Evolutionary conservation across 2,329 filamentous ascomycete species (phyloP).

Genomic region (Tolypocladium inflatum): DNA sequence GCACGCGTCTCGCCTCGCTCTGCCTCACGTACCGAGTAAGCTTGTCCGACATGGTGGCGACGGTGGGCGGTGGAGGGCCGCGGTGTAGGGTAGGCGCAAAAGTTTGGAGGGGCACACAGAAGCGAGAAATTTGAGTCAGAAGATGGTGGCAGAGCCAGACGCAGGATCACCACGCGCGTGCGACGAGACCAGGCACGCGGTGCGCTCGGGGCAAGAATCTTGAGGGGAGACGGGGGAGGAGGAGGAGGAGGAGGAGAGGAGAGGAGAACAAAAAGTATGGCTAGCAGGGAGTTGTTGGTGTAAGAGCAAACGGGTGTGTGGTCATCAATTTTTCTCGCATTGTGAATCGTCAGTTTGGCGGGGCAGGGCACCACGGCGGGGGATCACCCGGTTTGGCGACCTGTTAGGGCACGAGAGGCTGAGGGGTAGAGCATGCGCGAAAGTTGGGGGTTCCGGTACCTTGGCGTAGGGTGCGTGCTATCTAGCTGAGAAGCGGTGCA

Average conservation of each 20-base stretch:
- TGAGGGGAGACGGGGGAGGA: constrained; percentile 2
- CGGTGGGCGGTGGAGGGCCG: constrained; percentile 5
- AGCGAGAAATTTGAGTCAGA: not conserved
- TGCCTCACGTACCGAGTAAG: constrained; percentile 70
- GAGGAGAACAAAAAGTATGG: constrained; percentile 1
- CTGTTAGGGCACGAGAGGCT: not conserved
- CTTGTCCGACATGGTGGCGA: constrained; percentile 73
- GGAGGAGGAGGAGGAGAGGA: not conserved
- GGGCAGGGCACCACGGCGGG: constrained; percentile 13
- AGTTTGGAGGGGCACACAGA: not conserved
- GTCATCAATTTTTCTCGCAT: constrained; percentile 30
- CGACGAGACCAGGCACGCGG: constrained; percentile 8
- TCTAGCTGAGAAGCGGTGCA: not conserved
- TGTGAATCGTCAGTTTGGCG: constrained; percentile 28
- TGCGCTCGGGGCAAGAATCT: not conserved
- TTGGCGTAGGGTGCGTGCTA: not conserved
- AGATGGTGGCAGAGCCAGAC: not conserved
- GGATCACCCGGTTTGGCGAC: not conserved
- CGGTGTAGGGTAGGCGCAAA: constrained; percentile 3
- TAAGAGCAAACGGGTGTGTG: constrained; percentile 13
- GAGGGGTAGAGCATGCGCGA: not conserved
- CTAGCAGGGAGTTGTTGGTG: constrained; percentile 9
- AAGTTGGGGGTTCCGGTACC: not conserved
- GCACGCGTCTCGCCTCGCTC: not conserved
- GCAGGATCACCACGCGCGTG: constrained; percentile 1